Evolutionary conservation across 768 basidiomycete genomes (phyloP), one percentile per base, ranked within the genome.

Genomic region (Serendipita indica): DNA sequence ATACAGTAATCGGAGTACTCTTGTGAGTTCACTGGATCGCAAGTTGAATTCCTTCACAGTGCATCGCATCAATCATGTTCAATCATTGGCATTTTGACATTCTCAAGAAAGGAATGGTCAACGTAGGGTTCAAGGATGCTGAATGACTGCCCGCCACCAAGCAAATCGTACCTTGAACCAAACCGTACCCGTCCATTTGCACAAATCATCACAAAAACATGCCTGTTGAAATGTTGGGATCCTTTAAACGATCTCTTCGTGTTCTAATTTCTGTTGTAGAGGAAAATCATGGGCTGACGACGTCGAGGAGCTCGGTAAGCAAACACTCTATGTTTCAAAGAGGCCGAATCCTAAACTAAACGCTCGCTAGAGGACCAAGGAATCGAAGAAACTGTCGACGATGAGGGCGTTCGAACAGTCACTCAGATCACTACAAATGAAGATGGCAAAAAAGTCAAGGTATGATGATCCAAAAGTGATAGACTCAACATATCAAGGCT

Each of bases 361-460:
- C n/a, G 13, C 22, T 46, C 22, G 13, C 27, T 27, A 75, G 75
- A 80, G 66, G 74, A 72, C 60, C 77, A 72, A 43, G 69, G 32
- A 64, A 72, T 72, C 63, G 78, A 85, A 64, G 86, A 90, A 65
- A 84, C 76, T 60, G 75, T 85, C 41, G 87, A 91, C 64, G 85
- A 87, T 61, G 86, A 92, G 64, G 94, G 94, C 1, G 77, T 97
- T 64, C 79, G 87, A 18, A 85, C 85, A n/a, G 84, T 81, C 0
- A 75, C 88, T 45, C 89, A 90, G 67, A 91, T 86, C 70, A 75
- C 75, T 27, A 69, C 86, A 57, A 92, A 97, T 64, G 94, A 98
- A 33, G 84, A 93, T 28, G 94, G 91, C 4, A 90, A 92, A 73
- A 91, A 87, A 69, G 81, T 98, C 69, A 99, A 98, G 76, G 92